Percentiles rank a stretch among this genome's conserved stretches.
phyloP scores from a whole-genome alignment of 2,329 filamentous ascomycete genomes.

The Venturia effusa region DNA sequence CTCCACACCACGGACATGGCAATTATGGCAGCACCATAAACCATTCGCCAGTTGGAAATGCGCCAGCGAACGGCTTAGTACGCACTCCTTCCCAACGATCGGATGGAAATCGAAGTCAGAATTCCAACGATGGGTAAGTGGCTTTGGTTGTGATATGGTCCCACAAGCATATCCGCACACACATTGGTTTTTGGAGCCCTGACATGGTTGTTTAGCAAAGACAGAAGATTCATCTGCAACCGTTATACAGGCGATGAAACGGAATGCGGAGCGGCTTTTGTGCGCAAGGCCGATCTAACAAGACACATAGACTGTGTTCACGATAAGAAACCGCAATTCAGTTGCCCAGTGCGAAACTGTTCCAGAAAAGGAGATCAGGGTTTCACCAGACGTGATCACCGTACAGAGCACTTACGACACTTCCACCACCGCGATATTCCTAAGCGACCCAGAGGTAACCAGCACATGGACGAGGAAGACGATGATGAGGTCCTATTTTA shows the following conservation, averaged over 20 bases:
- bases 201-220: not conserved
- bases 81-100: not conserved
- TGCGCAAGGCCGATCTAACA: conserved; percentile 12
- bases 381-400: conserved; percentile 47
- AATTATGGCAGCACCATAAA: not conserved
- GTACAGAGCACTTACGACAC: conserved; percentile 45
- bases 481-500: not conserved
- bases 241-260: not conserved
- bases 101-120: not conserved
- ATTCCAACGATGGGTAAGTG: not conserved
- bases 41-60: not conserved
- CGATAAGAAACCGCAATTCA: conserved; percentile 3
- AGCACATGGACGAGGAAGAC: not conserved
- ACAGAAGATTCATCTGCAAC: conserved; percentile 6
- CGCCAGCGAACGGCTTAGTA: not conserved
- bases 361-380: conserved; percentile 21
- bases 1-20: not conserved
- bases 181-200: not conserved
- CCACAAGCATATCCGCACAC: not conserved
- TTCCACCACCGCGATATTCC: conserved; percentile 41
- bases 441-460: conserved; percentile 18
- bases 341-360: conserved; percentile 8
- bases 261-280: conserved; percentile 5
- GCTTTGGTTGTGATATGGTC: not conserved
- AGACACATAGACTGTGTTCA: conserved; percentile 12